phyloP scores from a whole-genome alignment of 2,329 filamentous ascomycete genomes.

The Cladosporium cucumerinum region DNA sequence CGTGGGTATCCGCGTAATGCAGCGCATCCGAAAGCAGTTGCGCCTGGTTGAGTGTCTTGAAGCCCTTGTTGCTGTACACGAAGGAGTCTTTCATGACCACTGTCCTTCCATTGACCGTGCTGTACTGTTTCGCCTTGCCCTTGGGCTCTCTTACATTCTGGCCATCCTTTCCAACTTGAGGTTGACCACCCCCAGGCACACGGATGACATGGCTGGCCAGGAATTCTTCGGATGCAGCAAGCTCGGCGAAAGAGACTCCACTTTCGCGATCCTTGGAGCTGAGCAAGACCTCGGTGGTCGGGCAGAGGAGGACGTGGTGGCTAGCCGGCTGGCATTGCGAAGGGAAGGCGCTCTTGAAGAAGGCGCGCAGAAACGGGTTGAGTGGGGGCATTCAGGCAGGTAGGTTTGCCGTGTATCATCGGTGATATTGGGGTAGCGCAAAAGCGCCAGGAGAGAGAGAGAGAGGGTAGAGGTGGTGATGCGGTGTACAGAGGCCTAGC shows the following conservation, averaged over 20 bases:
- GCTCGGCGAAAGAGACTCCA: slow-evolving; percentile 70
- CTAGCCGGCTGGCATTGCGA: slow-evolving; percentile 87
- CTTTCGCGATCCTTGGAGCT: slow-evolving; percentile 84
- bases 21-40: slow-evolving; percentile 79
- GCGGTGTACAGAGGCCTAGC: not conserved
- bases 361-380: slow-evolving; percentile 97
- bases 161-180: slow-evolving; percentile 40
- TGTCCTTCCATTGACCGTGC: slow-evolving; percentile 86
- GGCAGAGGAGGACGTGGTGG: slow-evolving; percentile 90
- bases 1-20: slow-evolving; percentile 85
- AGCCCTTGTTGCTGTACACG: slow-evolving; percentile 98
- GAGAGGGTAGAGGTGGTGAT: not conserved
- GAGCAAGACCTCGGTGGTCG: slow-evolving; percentile 86
- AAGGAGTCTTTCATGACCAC: slow-evolving; percentile 91
- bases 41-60: slow-evolving; percentile 86
- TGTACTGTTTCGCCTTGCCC: slow-evolving; percentile 90
- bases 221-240: slow-evolving; percentile 89
- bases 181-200: slow-evolving; percentile 56
- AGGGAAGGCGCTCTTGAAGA: slow-evolving; percentile 93
- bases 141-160: slow-evolving; percentile 71
- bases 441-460: not conserved
- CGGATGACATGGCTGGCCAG: slow-evolving; percentile 94
- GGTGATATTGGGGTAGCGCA: not conserved
- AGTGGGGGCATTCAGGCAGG: slow-evolving; percentile 55
- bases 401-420: slow-evolving; percentile 21